These are phyloP conservation scores for Xenosphaeropsis pyriputrescens DNA, from an alignment of 2,329 filamentous ascomycete species.

Conservation along the genomic window DNA sequence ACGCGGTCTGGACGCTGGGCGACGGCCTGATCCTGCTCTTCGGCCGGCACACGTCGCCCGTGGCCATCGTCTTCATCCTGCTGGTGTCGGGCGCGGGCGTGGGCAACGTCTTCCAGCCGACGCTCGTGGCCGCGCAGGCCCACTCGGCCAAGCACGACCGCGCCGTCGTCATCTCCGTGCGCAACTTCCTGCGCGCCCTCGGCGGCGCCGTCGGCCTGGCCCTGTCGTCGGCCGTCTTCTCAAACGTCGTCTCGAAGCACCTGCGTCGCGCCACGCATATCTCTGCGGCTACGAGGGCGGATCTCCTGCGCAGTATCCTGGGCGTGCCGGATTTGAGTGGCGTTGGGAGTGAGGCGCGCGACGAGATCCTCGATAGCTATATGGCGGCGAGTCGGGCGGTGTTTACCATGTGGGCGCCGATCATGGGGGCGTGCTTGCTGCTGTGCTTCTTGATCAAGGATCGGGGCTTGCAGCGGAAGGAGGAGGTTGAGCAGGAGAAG, in stretches of 20 bases:
- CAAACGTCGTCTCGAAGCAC: slow-evolving; percentile 15
- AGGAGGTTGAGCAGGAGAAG: slow-evolving; percentile 11
- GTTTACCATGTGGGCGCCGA: slow-evolving; percentile 38
- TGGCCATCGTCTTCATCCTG: slow-evolving; percentile 32
- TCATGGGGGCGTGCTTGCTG: slow-evolving; percentile 34
- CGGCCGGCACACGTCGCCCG: slow-evolving; percentile 25
- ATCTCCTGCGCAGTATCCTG: slow-evolving; percentile 12
- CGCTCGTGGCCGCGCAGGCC: slow-evolving; percentile 40
- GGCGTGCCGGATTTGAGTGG: slow-evolving; percentile 9
- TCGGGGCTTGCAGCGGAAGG: slow-evolving; percentile 24
- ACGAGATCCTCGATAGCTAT: slow-evolving; percentile 31
- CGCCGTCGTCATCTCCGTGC: slow-evolving; percentile 44
- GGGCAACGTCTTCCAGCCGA: slow-evolving; percentile 31
- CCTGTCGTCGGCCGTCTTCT: slow-evolving; percentile 35
- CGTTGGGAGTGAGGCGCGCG: slow-evolving; percentile 9
- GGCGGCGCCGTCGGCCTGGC: slow-evolving; percentile 44
- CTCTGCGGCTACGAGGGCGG: slow-evolving; percentile 5
- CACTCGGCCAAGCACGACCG: slow-evolving; percentile 40
- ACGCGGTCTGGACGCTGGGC: slow-evolving; percentile 27
- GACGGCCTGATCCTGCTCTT: slow-evolving; percentile 36
- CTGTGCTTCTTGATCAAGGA: slow-evolving; percentile 36
- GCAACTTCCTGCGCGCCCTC: slow-evolving; percentile 46
- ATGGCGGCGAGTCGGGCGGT: slow-evolving; percentile 36
- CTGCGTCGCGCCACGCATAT: slow-evolving; percentile 7
- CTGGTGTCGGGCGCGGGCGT: slow-evolving; percentile 35